phyloP scores from a whole-genome alignment of 805 yeast species.

The Clavispora fructus region DNA sequence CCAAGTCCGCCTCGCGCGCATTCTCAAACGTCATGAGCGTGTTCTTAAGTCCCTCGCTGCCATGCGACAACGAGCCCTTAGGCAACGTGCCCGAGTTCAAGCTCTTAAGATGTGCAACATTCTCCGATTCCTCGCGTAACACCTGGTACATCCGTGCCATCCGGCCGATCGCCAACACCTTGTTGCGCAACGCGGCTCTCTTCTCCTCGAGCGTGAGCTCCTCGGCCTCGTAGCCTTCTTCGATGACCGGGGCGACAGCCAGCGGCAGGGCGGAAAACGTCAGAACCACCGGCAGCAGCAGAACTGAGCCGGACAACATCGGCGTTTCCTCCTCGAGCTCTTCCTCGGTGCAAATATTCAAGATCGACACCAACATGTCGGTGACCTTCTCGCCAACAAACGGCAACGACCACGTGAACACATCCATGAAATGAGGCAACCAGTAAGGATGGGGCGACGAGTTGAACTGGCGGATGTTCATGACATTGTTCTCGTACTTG shows the following conservation, averaged over 20 bases:
- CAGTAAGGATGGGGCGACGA: constrained; percentile 93
- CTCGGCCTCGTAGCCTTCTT: constrained; percentile 2
- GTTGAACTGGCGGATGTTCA: constrained; percentile 94
- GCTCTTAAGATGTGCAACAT: constrained; percentile 71
- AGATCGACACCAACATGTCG: constrained; percentile 83
- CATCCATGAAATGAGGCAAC: constrained; percentile 96
- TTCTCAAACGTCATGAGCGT: constrained; percentile 73
- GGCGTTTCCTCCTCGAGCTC: constrained; percentile 77
- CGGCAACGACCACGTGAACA: constrained; percentile 94
- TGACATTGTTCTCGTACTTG: constrained; percentile 84
- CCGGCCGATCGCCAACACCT: constrained; percentile 93
- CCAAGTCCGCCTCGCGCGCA: constrained; percentile 72
- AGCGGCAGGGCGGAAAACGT: neutral
- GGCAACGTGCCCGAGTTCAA: constrained; percentile 77
- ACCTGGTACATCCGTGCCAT: constrained; percentile 89
- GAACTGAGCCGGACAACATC: constrained; percentile 24
- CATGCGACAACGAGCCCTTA: constrained; percentile 78
- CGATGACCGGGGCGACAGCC: constrained; percentile 2
- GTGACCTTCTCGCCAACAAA: constrained; percentile 96
- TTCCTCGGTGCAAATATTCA: constrained; percentile 93
- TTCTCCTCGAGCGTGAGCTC: constrained; percentile 31
- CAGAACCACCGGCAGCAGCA: constrained; percentile 10
- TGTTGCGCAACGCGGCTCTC: constrained; percentile 63
- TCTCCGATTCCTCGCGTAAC: constrained; percentile 82
- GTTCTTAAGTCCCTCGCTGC: constrained; percentile 70